Base-by-base conservation (phyloP, 1,139 yeast species). In the Scheffersomyces cryptocercus region DNA sequence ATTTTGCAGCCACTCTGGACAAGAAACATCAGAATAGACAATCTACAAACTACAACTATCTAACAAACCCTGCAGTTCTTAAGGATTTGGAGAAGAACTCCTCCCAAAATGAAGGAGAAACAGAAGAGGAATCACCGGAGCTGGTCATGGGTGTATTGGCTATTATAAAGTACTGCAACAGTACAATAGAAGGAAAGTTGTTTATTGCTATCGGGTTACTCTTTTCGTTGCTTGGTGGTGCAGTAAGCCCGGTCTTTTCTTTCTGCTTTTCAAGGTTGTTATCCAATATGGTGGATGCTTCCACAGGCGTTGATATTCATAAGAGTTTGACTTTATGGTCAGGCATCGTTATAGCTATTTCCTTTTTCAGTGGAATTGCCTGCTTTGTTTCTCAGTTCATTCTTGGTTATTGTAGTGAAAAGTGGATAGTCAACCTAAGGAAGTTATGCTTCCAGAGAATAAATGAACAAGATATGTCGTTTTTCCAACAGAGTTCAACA, bases 161-260 rank as follows among this genome's bases (percentile, higher is more conserved):
- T 2, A 74, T 79, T 12, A 56, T 77, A 29, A 56, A 52, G 16
- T 66, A 60, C 37, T 75, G 77, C 69, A 46, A 58, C 20, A 40
- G 44, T 3, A 61, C 68, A 0, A 65, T 70, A 5, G 62, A 62
- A 5, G 55, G 62, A 16, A 82, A 75, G 44, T 20, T 44, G 3
- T 39, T 71, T 1, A 56, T 86, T 2, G 26, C 59, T 1, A 1
- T 76, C 1, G 98, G 97, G 0, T 43, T 87, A 1, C 0, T 75
- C 0, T 52, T 75, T 4, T 71, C 91, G 0, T 52, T 83, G 0
- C 43, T 77, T 0, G 82, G 83, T 48, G 93, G 96, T 9, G 75
- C 75, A 0, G 64, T 79, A 2, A 83, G 81, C 47, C 98, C 99
- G 0, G 64, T 87, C 0, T 89, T 93, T 51, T 87, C 97, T 0